Evolutionary conservation across 371 early-diverging fungal species (phyloP).

Genomic region (Apophysomyces variabilis): DNA sequence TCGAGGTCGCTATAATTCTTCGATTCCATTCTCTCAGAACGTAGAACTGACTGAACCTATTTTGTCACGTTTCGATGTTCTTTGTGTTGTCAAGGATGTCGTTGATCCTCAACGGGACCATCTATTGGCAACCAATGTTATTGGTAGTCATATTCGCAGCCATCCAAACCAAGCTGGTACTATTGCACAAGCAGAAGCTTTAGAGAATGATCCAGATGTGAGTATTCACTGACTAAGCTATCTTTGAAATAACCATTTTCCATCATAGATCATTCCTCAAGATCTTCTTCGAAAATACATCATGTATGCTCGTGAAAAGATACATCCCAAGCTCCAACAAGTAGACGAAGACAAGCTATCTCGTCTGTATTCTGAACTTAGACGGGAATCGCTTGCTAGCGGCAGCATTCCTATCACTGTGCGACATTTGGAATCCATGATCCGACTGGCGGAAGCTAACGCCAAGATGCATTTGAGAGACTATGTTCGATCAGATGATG

Average conservation of each 20-base stretch:
- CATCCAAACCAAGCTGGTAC: conserved; percentile 74
- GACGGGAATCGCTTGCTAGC: conserved; percentile 89
- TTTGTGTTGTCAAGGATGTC: conserved; percentile 97
- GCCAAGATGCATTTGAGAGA: conserved; percentile 98
- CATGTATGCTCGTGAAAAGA: conserved; percentile 93
- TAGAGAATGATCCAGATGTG: conserved; percentile 53
- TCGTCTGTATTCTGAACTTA: conserved; percentile 90
- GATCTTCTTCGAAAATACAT: conserved; percentile 96
- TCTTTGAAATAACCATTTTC: neutral
- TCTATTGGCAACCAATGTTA: conserved; percentile 94
- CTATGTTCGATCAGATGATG: conserved; percentile 90
- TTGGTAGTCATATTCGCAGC: conserved; percentile 88
- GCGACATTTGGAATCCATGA: conserved; percentile 98
- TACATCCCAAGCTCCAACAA: conserved; percentile 85
- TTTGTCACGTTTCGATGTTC: conserved; percentile 99
- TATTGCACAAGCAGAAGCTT: conserved; percentile 39
- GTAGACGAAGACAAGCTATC: conserved; percentile 91
- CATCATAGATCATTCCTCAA: conserved; percentile 74
- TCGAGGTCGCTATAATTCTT: conserved; percentile 96
- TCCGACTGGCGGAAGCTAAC: conserved; percentile 97
- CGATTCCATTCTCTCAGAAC: conserved; percentile 95
- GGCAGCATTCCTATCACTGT: conserved; percentile 99
- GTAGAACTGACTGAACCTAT: conserved; percentile 99
- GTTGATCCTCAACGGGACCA: conserved; percentile 91
- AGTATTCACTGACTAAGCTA: conserved; percentile 10